These are phyloP conservation scores for Phytophthora citrophthora DNA, from an alignment of 352 stramenopile genomes.

Conservation along the genomic window DNA sequence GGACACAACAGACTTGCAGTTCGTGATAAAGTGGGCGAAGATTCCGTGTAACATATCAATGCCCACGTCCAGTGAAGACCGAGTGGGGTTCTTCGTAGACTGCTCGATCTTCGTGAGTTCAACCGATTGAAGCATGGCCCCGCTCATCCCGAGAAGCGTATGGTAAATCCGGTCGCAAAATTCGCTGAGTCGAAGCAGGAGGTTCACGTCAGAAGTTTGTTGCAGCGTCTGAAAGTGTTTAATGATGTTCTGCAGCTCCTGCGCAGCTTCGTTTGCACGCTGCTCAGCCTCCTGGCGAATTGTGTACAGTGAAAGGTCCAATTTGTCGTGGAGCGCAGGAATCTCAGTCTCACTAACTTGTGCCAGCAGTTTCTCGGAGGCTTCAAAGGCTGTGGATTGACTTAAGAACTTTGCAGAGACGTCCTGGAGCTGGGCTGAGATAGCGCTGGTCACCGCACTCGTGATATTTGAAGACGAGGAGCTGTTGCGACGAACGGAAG, in stretches of 20 bases:
- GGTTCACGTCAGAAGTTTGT: slow-evolving; percentile 3
- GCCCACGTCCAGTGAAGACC: slow-evolving; percentile 39
- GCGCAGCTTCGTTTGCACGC: slow-evolving; percentile 44
- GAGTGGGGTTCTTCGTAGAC: slow-evolving; percentile 15
- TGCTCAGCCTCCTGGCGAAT: slow-evolving; percentile 54
- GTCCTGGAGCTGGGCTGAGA: slow-evolving; percentile 50
- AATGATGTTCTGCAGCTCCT: slow-evolving; percentile 40
- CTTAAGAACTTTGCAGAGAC: slow-evolving; percentile 36
- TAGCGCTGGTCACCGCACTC: slow-evolving; percentile 26
- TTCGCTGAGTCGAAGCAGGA: slow-evolving; percentile 34
- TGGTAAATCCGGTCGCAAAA: slow-evolving; percentile 55
- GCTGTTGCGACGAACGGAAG: slow-evolving; percentile 44
- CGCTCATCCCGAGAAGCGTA: slow-evolving; percentile 57
- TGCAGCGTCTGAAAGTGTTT: slow-evolving; percentile 42
- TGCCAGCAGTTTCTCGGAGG: slow-evolving; percentile 34
- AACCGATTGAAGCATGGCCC: slow-evolving; percentile 45
- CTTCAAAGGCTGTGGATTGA: slow-evolving; percentile 38
- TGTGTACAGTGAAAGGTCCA: slow-evolving; percentile 49
- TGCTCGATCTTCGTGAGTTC: slow-evolving; percentile 44
- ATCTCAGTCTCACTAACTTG: slow-evolving; percentile 50
- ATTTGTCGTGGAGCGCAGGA: slow-evolving; percentile 40
- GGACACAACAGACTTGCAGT: slow-evolving; percentile 16
- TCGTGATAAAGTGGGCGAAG: slow-evolving; percentile 42
- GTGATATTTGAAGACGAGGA: slow-evolving; percentile 31
- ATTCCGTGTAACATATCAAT: slow-evolving; percentile 51